phyloP scores from a whole-genome alignment of 1,284 basidiomycete genomes.

The Boletellus deceptivus region DNA sequence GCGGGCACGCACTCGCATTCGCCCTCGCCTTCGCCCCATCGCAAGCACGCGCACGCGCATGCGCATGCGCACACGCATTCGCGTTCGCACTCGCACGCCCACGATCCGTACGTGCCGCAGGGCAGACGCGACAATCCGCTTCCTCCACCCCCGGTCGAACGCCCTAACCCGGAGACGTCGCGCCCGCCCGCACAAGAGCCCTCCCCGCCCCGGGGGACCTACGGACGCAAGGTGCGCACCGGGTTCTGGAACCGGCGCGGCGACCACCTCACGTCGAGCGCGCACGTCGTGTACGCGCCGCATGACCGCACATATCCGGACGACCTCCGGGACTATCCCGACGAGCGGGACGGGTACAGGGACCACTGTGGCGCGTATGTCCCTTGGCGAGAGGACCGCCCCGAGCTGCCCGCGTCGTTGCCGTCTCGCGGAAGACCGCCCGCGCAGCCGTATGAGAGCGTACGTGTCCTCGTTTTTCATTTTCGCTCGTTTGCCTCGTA shows the following conservation, averaged over 20 bases:
- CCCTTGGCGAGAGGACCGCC: slow-evolving; percentile 41
- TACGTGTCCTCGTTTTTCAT: slow-evolving; percentile 35
- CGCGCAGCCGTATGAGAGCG: slow-evolving; percentile 52
- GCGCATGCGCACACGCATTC: background rate
- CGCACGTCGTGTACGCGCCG: slow-evolving; percentile 64
- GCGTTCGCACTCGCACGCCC: slow-evolving; percentile 11
- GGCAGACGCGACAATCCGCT: slow-evolving; percentile 29
- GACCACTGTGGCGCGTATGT: slow-evolving; percentile 47
- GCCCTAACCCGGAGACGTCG: slow-evolving; percentile 18
- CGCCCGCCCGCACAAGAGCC: slow-evolving; percentile 30
- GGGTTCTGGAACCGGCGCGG: slow-evolving; percentile 71
- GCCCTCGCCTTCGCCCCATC: too few species aligned
- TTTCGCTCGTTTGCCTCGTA: background rate
- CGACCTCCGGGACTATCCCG: slow-evolving; percentile 59
- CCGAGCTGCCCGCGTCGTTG: slow-evolving; percentile 57
- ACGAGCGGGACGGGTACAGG: slow-evolving; percentile 48
- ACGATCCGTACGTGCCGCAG: slow-evolving; percentile 11
- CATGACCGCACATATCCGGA: slow-evolving; percentile 47
- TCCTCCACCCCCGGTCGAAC: slow-evolving; percentile 32
- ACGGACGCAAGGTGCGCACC: slow-evolving; percentile 39
- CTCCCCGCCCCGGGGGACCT: slow-evolving; percentile 20
- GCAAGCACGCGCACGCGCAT: background rate
- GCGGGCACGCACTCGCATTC: too few species aligned
- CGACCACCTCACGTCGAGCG: slow-evolving; percentile 55
- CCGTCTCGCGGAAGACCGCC: slow-evolving; percentile 53